phyloP scores from a whole-genome alignment of 805 yeast species.

The Barnettozyma populi region DNA sequence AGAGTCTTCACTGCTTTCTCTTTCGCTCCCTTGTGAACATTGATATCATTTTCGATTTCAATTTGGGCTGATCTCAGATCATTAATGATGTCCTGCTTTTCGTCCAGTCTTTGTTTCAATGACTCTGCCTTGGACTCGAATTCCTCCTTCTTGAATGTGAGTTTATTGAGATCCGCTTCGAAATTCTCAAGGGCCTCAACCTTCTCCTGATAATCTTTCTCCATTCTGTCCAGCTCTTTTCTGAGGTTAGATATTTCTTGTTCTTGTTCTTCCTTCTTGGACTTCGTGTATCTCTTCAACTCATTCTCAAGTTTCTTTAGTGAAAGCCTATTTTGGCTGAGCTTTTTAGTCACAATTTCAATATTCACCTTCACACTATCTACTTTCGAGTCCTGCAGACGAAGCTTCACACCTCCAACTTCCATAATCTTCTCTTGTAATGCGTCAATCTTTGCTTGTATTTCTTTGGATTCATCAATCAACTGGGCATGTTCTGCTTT shows the following conservation, averaged over 20 bases:
- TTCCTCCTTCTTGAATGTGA: constrained; percentile 31
- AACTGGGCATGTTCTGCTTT: constrained; percentile 40
- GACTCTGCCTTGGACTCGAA: constrained; percentile 36
- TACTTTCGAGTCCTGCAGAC: constrained; percentile 76
- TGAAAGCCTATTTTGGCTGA: constrained; percentile 50
- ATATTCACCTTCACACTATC: constrained; percentile 66
- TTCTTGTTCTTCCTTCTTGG: constrained; percentile 37
- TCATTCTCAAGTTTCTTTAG: constrained; percentile 61
- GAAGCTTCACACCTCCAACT: constrained; percentile 83
- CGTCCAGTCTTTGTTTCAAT: constrained; percentile 36
- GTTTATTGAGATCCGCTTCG: constrained; percentile 29
- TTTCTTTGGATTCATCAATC: constrained; percentile 47
- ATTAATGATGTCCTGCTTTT: constrained; percentile 40
- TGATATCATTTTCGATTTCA: constrained; percentile 59
- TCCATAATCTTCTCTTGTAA: constrained; percentile 79
- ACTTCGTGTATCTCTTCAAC: constrained; percentile 46
- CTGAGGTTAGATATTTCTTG: constrained; percentile 38
- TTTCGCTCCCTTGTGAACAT: constrained; percentile 42
- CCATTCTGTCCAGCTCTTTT: constrained; percentile 31
- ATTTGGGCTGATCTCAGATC: constrained; percentile 59
- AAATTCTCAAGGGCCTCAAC: constrained; percentile 26
- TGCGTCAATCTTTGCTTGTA: constrained; percentile 49
- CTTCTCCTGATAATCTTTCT: constrained; percentile 25
- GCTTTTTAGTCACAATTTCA: constrained; percentile 51
- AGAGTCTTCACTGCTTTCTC: constrained; percentile 35